Evolutionary conservation across 2,329 filamentous ascomycete genomes (phyloP).

Genomic region (Ophiostoma sp.): DNA sequence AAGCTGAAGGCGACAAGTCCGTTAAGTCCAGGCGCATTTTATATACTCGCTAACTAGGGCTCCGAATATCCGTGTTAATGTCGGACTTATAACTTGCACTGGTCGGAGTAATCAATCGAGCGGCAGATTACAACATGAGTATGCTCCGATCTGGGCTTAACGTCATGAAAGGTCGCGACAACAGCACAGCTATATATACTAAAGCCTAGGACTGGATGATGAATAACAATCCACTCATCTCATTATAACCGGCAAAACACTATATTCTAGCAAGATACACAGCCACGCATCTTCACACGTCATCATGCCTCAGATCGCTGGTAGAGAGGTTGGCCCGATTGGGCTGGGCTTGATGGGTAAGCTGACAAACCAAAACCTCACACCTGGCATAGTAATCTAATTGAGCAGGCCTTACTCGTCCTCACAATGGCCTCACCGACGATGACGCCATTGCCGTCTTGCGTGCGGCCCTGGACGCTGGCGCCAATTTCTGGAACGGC

Average conservation of each 20-base stretch:
- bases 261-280: neutral
- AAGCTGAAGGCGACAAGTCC: neutral
- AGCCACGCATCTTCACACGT: neutral
- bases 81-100: neutral
- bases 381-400: no score
- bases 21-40: neutral
- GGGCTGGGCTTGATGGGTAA: conserved; percentile 33
- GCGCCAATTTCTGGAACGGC: conserved; percentile 53
- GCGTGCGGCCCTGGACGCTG: conserved; percentile 44
- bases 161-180: neutral
- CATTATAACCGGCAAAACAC: neutral
- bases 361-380: neutral
- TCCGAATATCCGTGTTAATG: neutral
- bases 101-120: neutral
- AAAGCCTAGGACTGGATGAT: neutral
- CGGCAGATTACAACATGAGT: neutral
- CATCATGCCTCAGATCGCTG: conserved; percentile 32
- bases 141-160: neutral
- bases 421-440: conserved; percentile 39
- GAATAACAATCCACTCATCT: neutral
- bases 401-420: conserved; percentile 37
- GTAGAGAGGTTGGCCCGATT: conserved; percentile 30
- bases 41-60: neutral
- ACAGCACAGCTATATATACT: neutral
- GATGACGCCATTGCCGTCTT: conserved; percentile 51